Conservation (phyloP, 495 filamentous ascomycete species). For the Chlorociboria aeruginascens region DNA sequence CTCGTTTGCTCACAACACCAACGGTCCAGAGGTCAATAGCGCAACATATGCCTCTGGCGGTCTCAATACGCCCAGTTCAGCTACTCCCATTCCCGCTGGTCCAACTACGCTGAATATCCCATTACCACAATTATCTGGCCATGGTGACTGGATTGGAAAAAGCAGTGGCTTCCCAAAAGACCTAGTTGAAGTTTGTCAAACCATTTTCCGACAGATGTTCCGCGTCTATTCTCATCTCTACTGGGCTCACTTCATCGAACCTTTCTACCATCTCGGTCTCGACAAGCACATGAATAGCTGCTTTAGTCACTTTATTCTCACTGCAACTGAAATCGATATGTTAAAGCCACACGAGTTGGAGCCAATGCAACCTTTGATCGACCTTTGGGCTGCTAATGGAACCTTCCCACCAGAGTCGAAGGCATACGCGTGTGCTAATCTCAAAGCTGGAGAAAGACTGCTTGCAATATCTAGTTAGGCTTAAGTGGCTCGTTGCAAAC, state of each 20-base stretch:
- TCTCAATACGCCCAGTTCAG: conserved; percentile 42
- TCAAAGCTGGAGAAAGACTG: conserved; percentile 20
- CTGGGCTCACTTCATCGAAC: conserved; percentile 70
- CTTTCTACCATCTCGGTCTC: conserved; percentile 72
- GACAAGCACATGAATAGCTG: conserved; percentile 87
- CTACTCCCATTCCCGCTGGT: conserved; percentile 34
- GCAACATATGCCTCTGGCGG: conserved; percentile 48
- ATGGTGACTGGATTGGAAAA: conserved; percentile 72
- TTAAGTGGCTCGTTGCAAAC: no score
- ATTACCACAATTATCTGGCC: conserved; percentile 34
- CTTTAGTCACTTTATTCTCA: conserved; percentile 86
- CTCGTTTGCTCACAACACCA: conserved; percentile 40
- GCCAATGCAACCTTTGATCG: conserved; percentile 87
- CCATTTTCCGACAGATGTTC: conserved; percentile 94
- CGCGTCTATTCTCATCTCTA: conserved; percentile 89
- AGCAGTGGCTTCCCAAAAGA: conserved; percentile 76
- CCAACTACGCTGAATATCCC: conserved; percentile 35
- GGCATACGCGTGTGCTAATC: conserved; percentile 42
- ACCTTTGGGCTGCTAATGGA: conserved; percentile 77
- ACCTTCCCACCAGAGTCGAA: conserved; percentile 63
- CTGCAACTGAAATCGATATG: conserved; percentile 73
- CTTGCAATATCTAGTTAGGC: conserved; percentile 8
- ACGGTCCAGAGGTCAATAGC: conserved; percentile 30
- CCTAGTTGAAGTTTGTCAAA: conserved; percentile 76
- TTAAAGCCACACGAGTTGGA: conserved; percentile 75